Conservation (phyloP, 2,329 filamentous ascomycete species). For the Berkeleyomyces basicola region DNA sequence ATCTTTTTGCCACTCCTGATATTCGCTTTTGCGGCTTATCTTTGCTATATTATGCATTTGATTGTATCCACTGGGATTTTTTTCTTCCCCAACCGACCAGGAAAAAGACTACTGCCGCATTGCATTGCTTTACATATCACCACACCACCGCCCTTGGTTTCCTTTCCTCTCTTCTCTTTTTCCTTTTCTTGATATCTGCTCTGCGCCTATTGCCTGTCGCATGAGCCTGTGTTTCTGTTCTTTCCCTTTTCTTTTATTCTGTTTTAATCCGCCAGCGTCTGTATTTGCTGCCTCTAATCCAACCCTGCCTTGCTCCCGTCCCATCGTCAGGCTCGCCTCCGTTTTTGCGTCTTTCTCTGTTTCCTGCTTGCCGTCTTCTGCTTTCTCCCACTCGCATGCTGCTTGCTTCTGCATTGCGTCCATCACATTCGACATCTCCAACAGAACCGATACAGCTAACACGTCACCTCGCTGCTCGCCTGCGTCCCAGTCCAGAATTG, state of each 20-base stretch:
- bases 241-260: background rate
- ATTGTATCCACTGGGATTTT: background rate
- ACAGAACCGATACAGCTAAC: constrained; percentile 12
- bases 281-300: background rate
- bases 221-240: background rate
- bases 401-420: constrained; percentile 9
- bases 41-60: background rate
- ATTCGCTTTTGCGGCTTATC: background rate
- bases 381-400: constrained; percentile 4
- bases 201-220: background rate
- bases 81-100: background rate
- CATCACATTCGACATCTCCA: constrained; percentile 10
- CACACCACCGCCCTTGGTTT: background rate
- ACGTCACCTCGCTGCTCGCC: constrained; percentile 13
- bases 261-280: background rate
- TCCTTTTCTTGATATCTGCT: background rate
- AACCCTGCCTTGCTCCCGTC: background rate
- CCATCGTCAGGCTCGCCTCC: background rate
- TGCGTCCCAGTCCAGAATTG: constrained; percentile 9
- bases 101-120: background rate
- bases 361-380: background rate
- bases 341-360: background rate
- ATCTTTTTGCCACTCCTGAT: constrained; percentile 1
- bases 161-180: background rate
- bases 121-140: background rate